Conservation (phyloP, 805 yeast species). For the Candida tibetensis region DNA sequence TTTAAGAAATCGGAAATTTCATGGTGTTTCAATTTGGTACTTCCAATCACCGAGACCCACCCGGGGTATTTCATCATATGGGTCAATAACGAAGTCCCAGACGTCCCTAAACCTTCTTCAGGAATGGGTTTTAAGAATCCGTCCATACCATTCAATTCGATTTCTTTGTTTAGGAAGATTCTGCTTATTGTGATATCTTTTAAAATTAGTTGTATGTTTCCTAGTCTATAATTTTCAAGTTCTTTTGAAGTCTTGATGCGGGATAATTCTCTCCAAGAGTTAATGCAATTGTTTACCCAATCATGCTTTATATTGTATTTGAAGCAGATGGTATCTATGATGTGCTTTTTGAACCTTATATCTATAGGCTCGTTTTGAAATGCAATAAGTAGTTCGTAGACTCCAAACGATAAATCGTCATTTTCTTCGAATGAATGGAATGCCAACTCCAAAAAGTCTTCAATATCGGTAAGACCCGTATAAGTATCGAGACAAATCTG, state of each 20-base stretch:
- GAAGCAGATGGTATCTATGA: constrained; percentile 12
- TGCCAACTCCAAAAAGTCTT: constrained; percentile 32
- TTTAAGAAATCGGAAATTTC: neutral
- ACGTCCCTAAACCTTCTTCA: neutral
- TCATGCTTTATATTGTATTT: constrained; percentile 7
- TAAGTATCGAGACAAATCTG: constrained; percentile 21
- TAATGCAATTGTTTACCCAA: constrained; percentile 5
- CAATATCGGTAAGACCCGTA: constrained; percentile 34
- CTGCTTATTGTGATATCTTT: neutral
- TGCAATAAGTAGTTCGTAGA: constrained; percentile 24
- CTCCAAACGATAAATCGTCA: constrained; percentile 23
- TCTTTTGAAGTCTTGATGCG: constrained; percentile 4
- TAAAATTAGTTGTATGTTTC: neutral
- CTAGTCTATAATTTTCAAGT: neutral
- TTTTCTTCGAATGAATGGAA: constrained; percentile 15
- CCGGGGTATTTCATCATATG: constrained; percentile 9
- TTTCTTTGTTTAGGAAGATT: constrained; percentile 3
- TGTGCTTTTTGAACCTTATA: constrained; percentile 10
- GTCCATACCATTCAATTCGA: neutral
- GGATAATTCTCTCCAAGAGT: constrained; percentile 2
- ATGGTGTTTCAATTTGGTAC: neutral
- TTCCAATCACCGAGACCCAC: constrained; percentile 8
- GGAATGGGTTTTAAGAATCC: neutral
- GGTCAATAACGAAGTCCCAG: neutral
- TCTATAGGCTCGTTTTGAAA: constrained; percentile 11